phyloP scores from a whole-genome alignment of 257 asterid species.

The Nicotiana sylvestris region DNA sequence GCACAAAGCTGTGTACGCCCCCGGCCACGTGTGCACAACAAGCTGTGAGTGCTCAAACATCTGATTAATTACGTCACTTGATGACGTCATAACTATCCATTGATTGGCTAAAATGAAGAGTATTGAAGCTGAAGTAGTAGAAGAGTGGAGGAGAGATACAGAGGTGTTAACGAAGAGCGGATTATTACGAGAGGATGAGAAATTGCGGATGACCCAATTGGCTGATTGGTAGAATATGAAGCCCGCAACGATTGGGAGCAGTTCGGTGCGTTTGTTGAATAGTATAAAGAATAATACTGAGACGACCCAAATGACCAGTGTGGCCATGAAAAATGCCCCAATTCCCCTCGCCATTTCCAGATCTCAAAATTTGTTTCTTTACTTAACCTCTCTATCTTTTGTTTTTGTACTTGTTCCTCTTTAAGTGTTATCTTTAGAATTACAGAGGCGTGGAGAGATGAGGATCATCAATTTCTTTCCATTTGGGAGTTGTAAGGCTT shows the following conservation, averaged over 20 bases:
- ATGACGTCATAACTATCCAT: constrained; percentile 20
- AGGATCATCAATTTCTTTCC: background rate
- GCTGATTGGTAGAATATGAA: constrained; percentile 65
- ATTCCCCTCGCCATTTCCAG: constrained; percentile 30
- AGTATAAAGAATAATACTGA: constrained; percentile 67
- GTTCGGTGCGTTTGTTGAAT: constrained; percentile 60
- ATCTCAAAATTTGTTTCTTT: background rate
- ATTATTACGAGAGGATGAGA: background rate
- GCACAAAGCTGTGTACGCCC: constrained; percentile 72
- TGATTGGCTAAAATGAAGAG: constrained; percentile 49
- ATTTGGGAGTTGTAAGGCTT: background rate
- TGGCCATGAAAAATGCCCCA: constrained; percentile 57
- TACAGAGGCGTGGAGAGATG: background rate
- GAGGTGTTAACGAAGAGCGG: constrained; percentile 82
- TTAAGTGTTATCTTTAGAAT: background rate
- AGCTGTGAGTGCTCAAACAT: constrained; percentile 79
- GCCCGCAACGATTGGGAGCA: constrained; percentile 53
- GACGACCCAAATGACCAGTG: constrained; percentile 74
- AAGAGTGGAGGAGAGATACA: constrained; percentile 87
- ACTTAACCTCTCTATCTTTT: background rate
- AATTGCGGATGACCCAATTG: constrained; percentile 55
- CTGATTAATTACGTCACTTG: constrained; percentile 28
- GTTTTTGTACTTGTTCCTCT: background rate
- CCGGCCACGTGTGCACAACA: constrained; percentile 69
- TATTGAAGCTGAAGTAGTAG: constrained; percentile 63